These are phyloP conservation scores for Panicum hallii DNA, from an alignment of 202 grass and related monocot species.

Conservation along the genomic window DNA sequence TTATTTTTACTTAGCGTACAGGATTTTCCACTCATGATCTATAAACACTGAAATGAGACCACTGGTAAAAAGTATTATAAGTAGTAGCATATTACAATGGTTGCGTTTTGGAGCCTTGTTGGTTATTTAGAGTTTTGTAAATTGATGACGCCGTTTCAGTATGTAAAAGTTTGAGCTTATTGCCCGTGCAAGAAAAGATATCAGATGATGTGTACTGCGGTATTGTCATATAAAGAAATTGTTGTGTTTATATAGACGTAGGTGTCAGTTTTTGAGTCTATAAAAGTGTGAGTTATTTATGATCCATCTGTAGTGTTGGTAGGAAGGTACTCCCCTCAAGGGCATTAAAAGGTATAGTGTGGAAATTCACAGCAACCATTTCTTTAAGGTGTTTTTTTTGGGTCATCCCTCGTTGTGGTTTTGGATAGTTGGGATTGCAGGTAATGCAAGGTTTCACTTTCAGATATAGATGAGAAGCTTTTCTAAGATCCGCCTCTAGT, in stretches of 20 bases:
- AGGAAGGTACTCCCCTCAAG: constrained; percentile 18
- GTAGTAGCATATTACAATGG: background rate
- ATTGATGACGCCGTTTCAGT: background rate
- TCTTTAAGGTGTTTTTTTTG: background rate
- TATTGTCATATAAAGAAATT: background rate
- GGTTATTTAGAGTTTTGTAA: background rate
- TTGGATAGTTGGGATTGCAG: background rate
- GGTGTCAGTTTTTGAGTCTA: background rate
- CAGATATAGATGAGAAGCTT: background rate
- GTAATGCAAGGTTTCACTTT: background rate
- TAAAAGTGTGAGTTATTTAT: background rate
- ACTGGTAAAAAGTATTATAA: background rate
- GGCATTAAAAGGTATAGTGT: background rate
- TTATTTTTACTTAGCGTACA: background rate
- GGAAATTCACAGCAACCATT: constrained; percentile 30
- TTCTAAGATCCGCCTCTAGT: background rate
- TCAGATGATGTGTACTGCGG: background rate
- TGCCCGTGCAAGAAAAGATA: background rate
- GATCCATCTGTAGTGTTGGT: constrained; percentile 7
- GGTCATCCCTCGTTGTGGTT: too few relatives aligned
- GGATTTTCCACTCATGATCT: background rate
- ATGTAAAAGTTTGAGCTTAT: background rate
- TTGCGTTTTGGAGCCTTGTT: background rate
- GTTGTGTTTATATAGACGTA: background rate
- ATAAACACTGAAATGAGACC: background rate